These are phyloP conservation scores for Lippia alba DNA, from an alignment of 305 asterid genomes.

Conservation along the genomic window DNA sequence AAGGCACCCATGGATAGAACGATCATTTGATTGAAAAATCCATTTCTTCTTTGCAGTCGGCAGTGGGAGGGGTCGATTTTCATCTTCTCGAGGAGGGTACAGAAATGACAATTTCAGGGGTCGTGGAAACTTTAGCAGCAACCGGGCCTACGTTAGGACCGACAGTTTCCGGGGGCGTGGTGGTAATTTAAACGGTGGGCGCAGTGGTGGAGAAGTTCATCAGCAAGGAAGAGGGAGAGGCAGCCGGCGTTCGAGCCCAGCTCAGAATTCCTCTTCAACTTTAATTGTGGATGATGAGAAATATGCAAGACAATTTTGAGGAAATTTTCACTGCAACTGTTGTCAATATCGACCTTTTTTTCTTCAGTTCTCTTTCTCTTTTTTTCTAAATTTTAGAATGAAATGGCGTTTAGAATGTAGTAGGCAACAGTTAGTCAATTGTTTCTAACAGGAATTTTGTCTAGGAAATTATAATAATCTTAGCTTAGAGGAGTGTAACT, in stretches of 20 bases:
- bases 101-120: slow-evolving; percentile 65
- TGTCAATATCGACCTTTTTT: slow-evolving; percentile 2
- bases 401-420: slow-evolving; percentile 42
- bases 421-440: slow-evolving; percentile 2
- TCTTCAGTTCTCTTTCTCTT: not conserved
- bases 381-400: slow-evolving; percentile 18
- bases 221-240: slow-evolving; percentile 66
- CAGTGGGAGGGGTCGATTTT: slow-evolving; percentile 66
- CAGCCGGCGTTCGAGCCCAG: slow-evolving; percentile 42
- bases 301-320: slow-evolving; percentile 39
- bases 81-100: slow-evolving; percentile 66
- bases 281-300: slow-evolving; percentile 18
- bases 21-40: too few species aligned
- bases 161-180: slow-evolving; percentile 66
- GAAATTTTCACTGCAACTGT: not conserved
- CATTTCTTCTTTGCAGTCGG: slow-evolving; percentile 54
- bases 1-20: too few species aligned
- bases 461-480: not conserved
- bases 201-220: slow-evolving; percentile 54
- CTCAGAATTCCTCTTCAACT: slow-evolving; percentile 33
- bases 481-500: slow-evolving; percentile 31
- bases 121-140: slow-evolving; percentile 60
- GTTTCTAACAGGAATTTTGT: slow-evolving; percentile 32
- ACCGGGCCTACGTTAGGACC: slow-evolving; percentile 59
- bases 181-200: too few species aligned